Conservation (phyloP, 345 rosid genomes). For the Rhodamnia argentea region DNA sequence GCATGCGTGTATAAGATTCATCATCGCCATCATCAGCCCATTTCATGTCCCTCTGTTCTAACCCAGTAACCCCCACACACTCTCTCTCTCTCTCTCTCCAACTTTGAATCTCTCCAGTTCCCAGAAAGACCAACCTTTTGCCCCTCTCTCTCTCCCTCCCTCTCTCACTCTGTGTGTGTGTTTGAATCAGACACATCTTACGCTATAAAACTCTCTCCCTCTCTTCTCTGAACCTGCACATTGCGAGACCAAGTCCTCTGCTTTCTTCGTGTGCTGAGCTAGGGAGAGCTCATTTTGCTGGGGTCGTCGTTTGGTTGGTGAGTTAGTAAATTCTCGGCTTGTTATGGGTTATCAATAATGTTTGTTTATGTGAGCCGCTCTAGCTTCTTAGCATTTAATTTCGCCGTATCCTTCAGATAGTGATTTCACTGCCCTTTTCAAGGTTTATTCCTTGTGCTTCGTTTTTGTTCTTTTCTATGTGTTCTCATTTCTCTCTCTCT, state of each 20-base stretch:
- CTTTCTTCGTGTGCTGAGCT: neutral
- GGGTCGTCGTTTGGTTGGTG: neutral
- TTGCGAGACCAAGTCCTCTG: neutral
- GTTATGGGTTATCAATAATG: neutral
- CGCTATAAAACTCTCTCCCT: neutral
- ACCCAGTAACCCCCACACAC: neutral
- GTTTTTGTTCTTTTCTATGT: conserved; percentile 31
- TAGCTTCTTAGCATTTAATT: conserved; percentile 1
- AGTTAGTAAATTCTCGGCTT: neutral
- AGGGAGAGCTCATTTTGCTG: neutral
- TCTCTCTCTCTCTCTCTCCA: neutral
- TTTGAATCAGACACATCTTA: neutral
- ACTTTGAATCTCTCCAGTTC: conserved; percentile 1
- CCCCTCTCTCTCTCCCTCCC: neutral
- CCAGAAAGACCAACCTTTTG: conserved; percentile 13
- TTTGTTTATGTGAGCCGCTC: conserved; percentile 19
- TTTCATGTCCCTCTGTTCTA: neutral
- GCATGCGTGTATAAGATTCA: conserved; percentile 94
- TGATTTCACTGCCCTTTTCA: conserved; percentile 86
- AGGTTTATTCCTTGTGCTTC: conserved; percentile 87
- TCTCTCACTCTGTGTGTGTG: neutral
- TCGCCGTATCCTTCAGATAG: conserved; percentile 34
- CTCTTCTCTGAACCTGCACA: neutral
- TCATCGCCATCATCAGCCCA: conserved; percentile 32
- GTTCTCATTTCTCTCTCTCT: conserved; percentile 1